phyloP scores from a whole-genome alignment of 495 filamentous ascomycete genomes.

The Annulohypoxylon moriforme region DNA sequence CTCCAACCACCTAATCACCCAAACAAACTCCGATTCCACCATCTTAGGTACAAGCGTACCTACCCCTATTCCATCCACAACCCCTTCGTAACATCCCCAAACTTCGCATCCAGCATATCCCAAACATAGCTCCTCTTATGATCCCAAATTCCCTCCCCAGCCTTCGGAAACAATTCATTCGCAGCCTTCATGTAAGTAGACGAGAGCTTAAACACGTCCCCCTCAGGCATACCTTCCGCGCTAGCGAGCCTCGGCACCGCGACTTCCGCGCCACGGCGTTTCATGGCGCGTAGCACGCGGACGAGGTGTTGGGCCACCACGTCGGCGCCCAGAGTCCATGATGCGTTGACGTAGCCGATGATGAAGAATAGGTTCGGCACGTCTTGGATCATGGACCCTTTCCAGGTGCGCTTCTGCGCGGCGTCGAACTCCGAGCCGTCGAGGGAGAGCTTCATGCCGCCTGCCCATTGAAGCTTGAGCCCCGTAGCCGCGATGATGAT shows the following conservation, averaged over 20 bases:
- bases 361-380: constrained; percentile 53
- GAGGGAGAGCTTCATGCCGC: constrained; percentile 43
- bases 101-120: constrained; percentile 12
- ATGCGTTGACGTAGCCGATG: constrained; percentile 55
- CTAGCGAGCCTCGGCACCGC: constrained; percentile 34
- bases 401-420: constrained; percentile 54
- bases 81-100: neutral
- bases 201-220: constrained; percentile 29
- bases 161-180: constrained; percentile 39
- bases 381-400: constrained; percentile 55
- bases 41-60: too few relatives aligned
- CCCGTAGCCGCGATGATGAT: constrained; percentile 83
- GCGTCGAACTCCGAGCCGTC: constrained; percentile 44
- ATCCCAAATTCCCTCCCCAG: constrained; percentile 25
- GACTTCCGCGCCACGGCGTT: constrained; percentile 3
- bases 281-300: constrained; percentile 47
- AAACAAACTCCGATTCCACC: neutral
- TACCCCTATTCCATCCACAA: constrained; percentile 1
- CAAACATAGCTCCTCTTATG: constrained; percentile 14
- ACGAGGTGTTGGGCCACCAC: constrained; percentile 45
- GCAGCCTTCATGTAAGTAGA: constrained; percentile 47
- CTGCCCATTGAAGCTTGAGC: constrained; percentile 48
- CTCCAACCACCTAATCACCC: too few relatives aligned
- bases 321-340: constrained; percentile 60
- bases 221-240: neutral